Base-by-base conservation (phyloP, 2,329 filamentous ascomycete genomes). In the Talaromyces atroroseus region DNA sequence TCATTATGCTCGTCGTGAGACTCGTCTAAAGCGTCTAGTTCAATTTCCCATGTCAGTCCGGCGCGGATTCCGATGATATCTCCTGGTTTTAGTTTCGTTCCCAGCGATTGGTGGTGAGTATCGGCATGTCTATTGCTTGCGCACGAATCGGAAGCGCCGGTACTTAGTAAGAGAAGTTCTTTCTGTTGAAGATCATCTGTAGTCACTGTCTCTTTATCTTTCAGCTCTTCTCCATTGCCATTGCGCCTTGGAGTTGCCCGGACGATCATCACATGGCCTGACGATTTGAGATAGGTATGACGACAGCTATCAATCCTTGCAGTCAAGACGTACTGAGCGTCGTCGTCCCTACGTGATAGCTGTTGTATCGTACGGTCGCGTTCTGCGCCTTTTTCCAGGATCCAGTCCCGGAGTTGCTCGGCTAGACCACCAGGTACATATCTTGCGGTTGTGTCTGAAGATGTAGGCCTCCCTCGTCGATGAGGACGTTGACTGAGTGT, bases 381-480 rank as follows among this genome's bases (percentile, higher is more conserved):
- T 54, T 67, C 72, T 1, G 67, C 59, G 10, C 67, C 71, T 56
- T 66, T 67, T 51, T 76, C 73, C 5, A 75, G 54, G 10, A 76
- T 64, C 73, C 73, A 76, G 54, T 67, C 66, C n/a, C 72, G 71
- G 26, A 74, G 67, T 51, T 73, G 66, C 1, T 72, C 65, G 7
- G 73, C 72, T 68, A 75, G 72, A 5, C 73, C 73, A 5, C 68
- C 71, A 1, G 71, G 64, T 0, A 69, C 47, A 59, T 73, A 74
- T 5, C 55, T 61, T 11, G 62, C 62, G 1, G 57, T 60, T n/a
- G 56, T 57, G 1, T 62, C 52, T 62, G 65, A 1, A 59, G 55
- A 29, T 32, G 49, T 46, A 1, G 56, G 46, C 18, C 67, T 61
- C 8, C 71, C 70, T n/a, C 66, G 65, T 5, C 71, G 65, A 12